These are phyloP conservation scores for Alternaria brassicicola DNA, from an alignment of 2,329 filamentous ascomycete genomes.

Conservation along the genomic window DNA sequence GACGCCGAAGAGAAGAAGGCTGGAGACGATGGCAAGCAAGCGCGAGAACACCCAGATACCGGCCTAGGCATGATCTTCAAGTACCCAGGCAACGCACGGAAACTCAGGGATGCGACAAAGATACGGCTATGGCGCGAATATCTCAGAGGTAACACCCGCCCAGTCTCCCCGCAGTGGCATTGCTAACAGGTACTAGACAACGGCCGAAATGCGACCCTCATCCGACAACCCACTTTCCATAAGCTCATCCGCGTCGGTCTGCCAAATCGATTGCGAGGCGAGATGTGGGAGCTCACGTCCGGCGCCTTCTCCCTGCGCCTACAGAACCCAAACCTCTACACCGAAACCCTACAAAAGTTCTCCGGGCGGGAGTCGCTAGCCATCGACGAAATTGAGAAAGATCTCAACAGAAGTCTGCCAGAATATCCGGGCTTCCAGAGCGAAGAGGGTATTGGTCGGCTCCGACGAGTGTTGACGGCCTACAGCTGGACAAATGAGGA, in stretches of 20 bases:
- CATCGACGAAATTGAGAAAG: slow-evolving; percentile 99
- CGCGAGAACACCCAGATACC: slow-evolving; percentile 78
- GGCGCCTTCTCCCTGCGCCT: slow-evolving; percentile 88
- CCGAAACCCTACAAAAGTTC: slow-evolving; percentile 82
- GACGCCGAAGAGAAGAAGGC: slow-evolving; percentile 48
- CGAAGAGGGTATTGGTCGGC: slow-evolving; percentile 87
- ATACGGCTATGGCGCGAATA: slow-evolving; percentile 99
- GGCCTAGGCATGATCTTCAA: slow-evolving; percentile 90
- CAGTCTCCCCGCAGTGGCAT: too few relatives aligned
- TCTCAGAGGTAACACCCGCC: slow-evolving; percentile 62
- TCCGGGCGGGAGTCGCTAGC: slow-evolving; percentile 87
- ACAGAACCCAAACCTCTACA: slow-evolving; percentile 81
- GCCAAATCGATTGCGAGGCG: slow-evolving; percentile 88
- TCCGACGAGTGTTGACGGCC: slow-evolving; percentile 89
- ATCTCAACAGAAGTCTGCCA: slow-evolving; percentile 91
- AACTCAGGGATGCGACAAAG: slow-evolving; percentile 92
- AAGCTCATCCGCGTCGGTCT: slow-evolving; percentile 95
- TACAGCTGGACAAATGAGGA: slow-evolving; percentile 98
- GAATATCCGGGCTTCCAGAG: slow-evolving; percentile 98
- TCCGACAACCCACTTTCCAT: slow-evolving; percentile 96
- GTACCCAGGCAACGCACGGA: slow-evolving; percentile 93
- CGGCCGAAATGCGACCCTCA: slow-evolving; percentile 86
- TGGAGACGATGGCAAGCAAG: slow-evolving; percentile 49
- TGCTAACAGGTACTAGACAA: slow-evolving; percentile 65
- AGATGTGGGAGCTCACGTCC: slow-evolving; percentile 94